A percentile compares a stretch with the other conserved stretches of the same genome.
phyloP scores from a whole-genome alignment of 257 asterid species.

The Handroanthus guayacan region DNA sequence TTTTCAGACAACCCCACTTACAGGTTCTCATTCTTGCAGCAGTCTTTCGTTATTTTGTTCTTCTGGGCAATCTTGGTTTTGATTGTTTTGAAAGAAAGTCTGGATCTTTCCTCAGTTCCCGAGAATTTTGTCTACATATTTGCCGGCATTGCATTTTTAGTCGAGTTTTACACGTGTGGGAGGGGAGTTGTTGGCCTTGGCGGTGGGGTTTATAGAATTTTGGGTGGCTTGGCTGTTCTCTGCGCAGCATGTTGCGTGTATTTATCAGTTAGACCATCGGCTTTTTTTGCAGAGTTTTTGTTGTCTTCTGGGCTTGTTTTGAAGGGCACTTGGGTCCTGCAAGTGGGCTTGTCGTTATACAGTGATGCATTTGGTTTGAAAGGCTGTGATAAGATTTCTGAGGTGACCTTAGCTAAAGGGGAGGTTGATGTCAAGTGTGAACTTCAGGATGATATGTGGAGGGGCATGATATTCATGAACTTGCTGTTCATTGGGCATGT shows the following conservation, averaged over 20 bases:
- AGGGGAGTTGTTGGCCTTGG: slow-evolving; percentile 67
- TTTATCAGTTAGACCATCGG: slow-evolving; percentile 62
- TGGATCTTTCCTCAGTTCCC: slow-evolving; percentile 59
- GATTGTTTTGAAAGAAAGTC: slow-evolving; percentile 57
- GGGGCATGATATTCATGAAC: slow-evolving; percentile 69
- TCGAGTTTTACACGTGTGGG: slow-evolving; percentile 68
- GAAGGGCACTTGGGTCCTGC: slow-evolving; percentile 89
- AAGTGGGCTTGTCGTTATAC: slow-evolving; percentile 75
- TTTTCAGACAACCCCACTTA: slow-evolving; percentile 60
- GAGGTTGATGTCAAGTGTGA: slow-evolving; percentile 67
- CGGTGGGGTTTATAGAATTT: slow-evolving; percentile 54
- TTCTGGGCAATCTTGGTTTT: slow-evolving; percentile 72
- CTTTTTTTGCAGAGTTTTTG: slow-evolving; percentile 67
- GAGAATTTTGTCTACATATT: slow-evolving; percentile 59
- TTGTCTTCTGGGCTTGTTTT: slow-evolving; percentile 67
- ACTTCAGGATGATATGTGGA: slow-evolving; percentile 74
- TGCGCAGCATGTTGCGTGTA: slow-evolving; percentile 70
- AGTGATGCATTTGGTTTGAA: slow-evolving; percentile 63
- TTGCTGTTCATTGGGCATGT: slow-evolving; percentile 61
- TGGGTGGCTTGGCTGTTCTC: slow-evolving; percentile 56
- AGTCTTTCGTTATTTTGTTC: slow-evolving; percentile 61
- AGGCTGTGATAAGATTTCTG: slow-evolving; percentile 69
- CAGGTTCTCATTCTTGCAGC: slow-evolving; percentile 75
- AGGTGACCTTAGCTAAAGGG: slow-evolving; percentile 34
- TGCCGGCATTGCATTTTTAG: slow-evolving; percentile 60